A percentile compares a stretch with the other conserved stretches of the same genome.
Conservation (phyloP, 2,329 filamentous ascomycete genomes). For the Colletotrichum musae region DNA sequence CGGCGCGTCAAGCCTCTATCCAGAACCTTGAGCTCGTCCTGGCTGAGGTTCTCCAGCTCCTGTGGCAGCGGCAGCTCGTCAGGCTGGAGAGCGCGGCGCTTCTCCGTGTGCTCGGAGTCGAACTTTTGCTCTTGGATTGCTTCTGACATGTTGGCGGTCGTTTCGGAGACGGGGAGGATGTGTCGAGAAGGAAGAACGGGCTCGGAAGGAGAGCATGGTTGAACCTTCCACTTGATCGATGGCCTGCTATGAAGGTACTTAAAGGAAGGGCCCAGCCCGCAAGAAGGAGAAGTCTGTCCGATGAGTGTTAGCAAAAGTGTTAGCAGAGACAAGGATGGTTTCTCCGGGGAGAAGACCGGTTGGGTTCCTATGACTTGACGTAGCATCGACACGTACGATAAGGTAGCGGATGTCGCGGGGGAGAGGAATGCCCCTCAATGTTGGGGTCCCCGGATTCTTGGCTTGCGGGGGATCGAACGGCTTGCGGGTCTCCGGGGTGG, state of each 20-base stretch:
- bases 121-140: conserved; percentile 17
- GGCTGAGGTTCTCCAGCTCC: conserved; percentile 8
- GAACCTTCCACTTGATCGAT: background rate
- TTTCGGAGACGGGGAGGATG: background rate
- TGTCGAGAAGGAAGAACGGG: background rate
- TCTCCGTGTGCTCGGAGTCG: conserved; percentile 25
- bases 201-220: background rate
- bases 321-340: background rate
- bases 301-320: background rate
- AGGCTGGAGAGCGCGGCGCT: conserved; percentile 9
- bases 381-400: background rate
- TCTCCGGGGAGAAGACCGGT: conserved; percentile 29
- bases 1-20: conserved; percentile 8
- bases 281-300: background rate
- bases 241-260: too few species aligned
- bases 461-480: conserved; percentile 24
- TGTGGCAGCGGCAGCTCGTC: conserved; percentile 22
- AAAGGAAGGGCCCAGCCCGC: too few species aligned
- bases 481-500: background rate
- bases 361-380: background rate
- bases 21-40: conserved; percentile 11
- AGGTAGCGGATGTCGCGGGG: background rate
- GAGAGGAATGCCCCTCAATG: background rate
- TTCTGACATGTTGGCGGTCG: conserved; percentile 13
- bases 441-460: conserved; percentile 32